A percentile compares a stretch with the other conserved stretches of the same genome.
Conservation (phyloP, 108 stramenopile species). For the Skeletonema menzelii region DNA sequence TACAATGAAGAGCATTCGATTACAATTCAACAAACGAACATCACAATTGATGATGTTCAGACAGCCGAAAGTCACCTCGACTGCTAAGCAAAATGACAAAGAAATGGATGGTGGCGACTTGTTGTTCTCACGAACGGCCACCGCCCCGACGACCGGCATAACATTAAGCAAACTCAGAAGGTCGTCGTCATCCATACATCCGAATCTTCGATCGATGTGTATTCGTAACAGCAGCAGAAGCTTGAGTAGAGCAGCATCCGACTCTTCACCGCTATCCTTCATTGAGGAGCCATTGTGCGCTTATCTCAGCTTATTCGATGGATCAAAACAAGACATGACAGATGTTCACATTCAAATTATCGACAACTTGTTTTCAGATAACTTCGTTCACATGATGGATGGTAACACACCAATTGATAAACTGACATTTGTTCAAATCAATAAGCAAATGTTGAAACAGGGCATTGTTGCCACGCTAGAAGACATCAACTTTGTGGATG, state of each 20-base stretch:
- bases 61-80: background rate
- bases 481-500: conserved; percentile 20
- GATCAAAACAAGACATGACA: conserved; percentile 9
- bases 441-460: conserved; percentile 7
- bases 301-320: conserved; percentile 23
- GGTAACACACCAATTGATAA: background rate
- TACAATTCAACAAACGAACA: background rate
- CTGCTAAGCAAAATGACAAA: background rate
- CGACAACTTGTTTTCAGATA: conserved; percentile 12
- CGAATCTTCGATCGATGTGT: background rate
- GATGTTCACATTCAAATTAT: conserved; percentile 9
- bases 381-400: conserved; percentile 12
- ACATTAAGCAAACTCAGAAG: background rate
- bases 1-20: background rate
- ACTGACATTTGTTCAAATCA: background rate
- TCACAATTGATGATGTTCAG: background rate
- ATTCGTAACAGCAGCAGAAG: background rate
- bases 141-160: too few relatives aligned
- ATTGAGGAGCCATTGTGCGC: conserved; percentile 14
- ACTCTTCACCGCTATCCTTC: background rate
- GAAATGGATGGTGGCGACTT: background rate
- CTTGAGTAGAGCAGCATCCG: background rate
- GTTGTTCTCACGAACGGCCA: background rate
- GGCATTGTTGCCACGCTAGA: conserved; percentile 19
- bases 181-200: background rate